Conservation (phyloP, 75 land plant species). For the Cupressus sempervirens region DNA sequence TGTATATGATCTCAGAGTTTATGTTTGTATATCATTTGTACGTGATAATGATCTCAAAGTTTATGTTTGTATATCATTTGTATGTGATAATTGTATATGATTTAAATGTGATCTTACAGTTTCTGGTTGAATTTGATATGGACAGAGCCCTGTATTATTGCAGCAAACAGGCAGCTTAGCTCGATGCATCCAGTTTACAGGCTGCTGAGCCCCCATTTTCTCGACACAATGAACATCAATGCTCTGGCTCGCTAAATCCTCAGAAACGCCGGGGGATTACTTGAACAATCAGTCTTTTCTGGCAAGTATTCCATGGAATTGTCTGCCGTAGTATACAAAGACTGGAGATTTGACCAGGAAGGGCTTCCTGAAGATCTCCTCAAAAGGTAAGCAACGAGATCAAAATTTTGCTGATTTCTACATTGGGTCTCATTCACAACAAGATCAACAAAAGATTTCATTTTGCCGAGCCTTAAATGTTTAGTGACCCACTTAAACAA, state of each 20-base stretch:
- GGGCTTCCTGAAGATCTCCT: conserved; percentile 69
- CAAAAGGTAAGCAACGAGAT: conserved; percentile 22
- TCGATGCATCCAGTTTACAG: conserved; percentile 60
- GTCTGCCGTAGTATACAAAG: conserved; percentile 60
- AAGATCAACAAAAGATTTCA: background rate
- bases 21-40: too few species aligned
- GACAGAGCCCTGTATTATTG: conserved; percentile 76
- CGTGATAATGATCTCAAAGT: too few species aligned
- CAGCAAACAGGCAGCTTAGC: conserved; percentile 64
- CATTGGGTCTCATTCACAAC: background rate
- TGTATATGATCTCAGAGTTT: too few species aligned
- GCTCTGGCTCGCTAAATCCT: conserved; percentile 62
- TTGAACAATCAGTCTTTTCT: conserved; percentile 71
- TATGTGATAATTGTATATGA: too few species aligned
- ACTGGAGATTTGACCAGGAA: conserved; percentile 66
- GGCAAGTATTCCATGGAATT: conserved; percentile 64
- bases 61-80: too few species aligned
- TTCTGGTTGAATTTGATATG: too few species aligned
- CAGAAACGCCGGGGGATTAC: conserved; percentile 74
- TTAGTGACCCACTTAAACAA: background rate
- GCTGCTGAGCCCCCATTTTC: conserved; percentile 63
- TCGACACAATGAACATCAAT: conserved; percentile 76
- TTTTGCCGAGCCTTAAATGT: background rate
- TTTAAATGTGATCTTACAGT: conserved; percentile 27
- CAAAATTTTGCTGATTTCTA: too few species aligned